Evolutionary conservation across 306 rosid species (phyloP).

Genomic region (Neltuma alba): DNA sequence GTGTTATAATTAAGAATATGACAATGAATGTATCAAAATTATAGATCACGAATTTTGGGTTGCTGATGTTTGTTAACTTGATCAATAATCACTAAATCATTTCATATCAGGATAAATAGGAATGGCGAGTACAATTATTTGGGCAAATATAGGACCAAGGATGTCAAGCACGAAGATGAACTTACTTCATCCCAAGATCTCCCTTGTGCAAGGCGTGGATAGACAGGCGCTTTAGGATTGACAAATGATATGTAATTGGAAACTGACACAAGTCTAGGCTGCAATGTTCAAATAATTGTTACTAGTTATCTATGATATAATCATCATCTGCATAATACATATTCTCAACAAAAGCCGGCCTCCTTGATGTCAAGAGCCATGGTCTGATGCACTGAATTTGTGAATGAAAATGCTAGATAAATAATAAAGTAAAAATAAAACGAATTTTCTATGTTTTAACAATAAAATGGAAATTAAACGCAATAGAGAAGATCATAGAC

Average conservation of each 20-base stretch:
- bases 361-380: not conserved
- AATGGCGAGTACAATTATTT: not conserved
- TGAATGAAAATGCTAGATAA: not conserved
- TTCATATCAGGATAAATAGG: conserved; percentile 6
- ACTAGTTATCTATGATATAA: conserved; percentile 15
- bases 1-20: not conserved
- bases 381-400: not conserved
- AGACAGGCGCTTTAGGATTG: conserved; percentile 75
- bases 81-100: not conserved
- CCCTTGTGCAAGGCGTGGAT: conserved; percentile 85
- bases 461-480: not conserved
- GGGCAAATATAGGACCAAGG: not conserved
- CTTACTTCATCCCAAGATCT: conserved; percentile 79
- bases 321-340: not conserved
- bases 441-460: not conserved
- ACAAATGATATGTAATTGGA: conserved; percentile 59
- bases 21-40: not conserved
- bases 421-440: not conserved
- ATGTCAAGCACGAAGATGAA: conserved; percentile 9
- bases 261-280: conserved; percentile 70
- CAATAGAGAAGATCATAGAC: not conserved
- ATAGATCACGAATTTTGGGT: not conserved
- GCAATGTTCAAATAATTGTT: conserved; percentile 29
- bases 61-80: not conserved
- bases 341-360: not conserved